phyloP scores from a whole-genome alignment of 2,329 filamentous ascomycete species.

The Fusarium sp. region DNA sequence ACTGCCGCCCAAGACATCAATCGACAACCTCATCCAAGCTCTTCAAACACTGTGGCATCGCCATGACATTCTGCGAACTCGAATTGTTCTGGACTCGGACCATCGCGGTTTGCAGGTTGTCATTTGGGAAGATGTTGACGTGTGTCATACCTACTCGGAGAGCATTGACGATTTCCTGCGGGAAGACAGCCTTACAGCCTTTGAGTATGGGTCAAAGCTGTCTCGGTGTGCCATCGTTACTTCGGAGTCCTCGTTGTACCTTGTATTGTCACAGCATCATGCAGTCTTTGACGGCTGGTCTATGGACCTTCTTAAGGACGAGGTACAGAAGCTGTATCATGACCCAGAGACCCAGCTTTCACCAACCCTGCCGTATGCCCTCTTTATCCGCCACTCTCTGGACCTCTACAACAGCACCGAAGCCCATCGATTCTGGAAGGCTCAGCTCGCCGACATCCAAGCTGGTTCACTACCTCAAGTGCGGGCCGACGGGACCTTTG shows the following conservation, averaged over 20 bases:
- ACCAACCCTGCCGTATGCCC: background rate
- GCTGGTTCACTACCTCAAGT: background rate
- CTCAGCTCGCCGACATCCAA: background rate
- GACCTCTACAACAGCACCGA: background rate
- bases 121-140: background rate
- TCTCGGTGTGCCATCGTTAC: background rate
- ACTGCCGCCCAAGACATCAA: background rate
- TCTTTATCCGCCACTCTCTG: background rate
- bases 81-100: background rate
- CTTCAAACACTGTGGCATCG: too few relatives aligned
- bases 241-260: background rate
- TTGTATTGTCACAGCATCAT: background rate
- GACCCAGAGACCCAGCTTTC: background rate
- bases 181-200: background rate
- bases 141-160: background rate
- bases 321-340: background rate
- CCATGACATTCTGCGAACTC: background rate
- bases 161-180: background rate
- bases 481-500: background rate
- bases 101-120: background rate
- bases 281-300: background rate
- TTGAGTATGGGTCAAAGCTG: background rate
- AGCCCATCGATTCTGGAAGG: background rate
- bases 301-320: background rate
- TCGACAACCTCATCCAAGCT: background rate